A percentile compares a stretch with the other conserved stretches of the same genome.
phyloP scores from a whole-genome alignment of 202 grass and related monocot genomes.

The Bolboschoenoplectus hybrid region DNA sequence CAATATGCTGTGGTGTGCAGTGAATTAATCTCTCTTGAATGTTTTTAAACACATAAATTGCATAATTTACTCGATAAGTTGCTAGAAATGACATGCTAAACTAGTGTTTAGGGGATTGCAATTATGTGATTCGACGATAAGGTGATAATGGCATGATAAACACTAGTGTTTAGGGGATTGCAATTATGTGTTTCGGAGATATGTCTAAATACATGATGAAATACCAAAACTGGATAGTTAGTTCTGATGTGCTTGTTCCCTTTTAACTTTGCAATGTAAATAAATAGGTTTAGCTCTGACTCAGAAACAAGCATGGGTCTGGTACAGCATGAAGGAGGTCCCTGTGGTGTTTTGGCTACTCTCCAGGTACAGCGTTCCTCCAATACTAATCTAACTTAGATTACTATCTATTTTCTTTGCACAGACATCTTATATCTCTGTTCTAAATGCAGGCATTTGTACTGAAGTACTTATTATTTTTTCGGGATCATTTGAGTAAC shows the following conservation, averaged over 20 bases:
- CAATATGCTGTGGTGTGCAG: not conserved
- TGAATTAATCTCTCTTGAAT: slow-evolving; percentile 4
- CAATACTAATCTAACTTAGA: slow-evolving; percentile 24
- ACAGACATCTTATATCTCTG: slow-evolving; percentile 30
- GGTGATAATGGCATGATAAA: not conserved
- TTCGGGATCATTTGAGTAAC: slow-evolving; percentile 69
- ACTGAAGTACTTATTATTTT: slow-evolving; percentile 96
- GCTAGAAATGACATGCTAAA: slow-evolving; percentile 8
- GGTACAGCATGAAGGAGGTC: slow-evolving; percentile 97
- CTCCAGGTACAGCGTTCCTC: slow-evolving; percentile 59
- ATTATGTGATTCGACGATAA: not conserved
- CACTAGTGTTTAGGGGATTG: not conserved
- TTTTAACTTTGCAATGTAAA: slow-evolving; percentile 38
- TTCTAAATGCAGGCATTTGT: slow-evolving; percentile 86
- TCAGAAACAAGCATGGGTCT: slow-evolving; percentile 95
- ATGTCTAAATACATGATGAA: not conserved
- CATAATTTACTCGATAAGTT: not conserved
- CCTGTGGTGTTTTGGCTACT: slow-evolving; percentile 93
- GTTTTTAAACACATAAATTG: not conserved
- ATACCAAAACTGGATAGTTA: not conserved
- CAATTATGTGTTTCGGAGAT: not conserved
- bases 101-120: not conserved
- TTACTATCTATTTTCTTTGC: not conserved
- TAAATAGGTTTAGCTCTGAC: slow-evolving; percentile 87
- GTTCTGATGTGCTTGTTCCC: not conserved